phyloP scores from a whole-genome alignment of 78 protist species.

The Parvularia atlantis region DNA sequence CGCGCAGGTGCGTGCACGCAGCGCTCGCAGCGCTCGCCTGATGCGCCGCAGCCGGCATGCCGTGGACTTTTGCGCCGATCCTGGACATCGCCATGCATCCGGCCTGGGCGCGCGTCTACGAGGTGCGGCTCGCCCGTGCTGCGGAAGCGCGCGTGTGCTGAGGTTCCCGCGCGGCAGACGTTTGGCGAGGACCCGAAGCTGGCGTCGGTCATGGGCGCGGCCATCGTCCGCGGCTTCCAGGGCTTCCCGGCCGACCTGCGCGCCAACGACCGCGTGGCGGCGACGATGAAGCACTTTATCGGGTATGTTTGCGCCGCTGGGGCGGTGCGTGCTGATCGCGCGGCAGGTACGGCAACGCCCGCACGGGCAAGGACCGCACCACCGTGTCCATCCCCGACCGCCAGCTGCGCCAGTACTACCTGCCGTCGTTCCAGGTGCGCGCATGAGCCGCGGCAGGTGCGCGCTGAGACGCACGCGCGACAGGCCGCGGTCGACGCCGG shows the following conservation, averaged over 20 bases:
- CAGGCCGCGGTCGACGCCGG: too few relatives aligned
- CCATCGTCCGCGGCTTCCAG: neutral
- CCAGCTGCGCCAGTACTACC: neutral
- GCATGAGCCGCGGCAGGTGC: neutral
- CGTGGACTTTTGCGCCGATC: slow-evolving; percentile 4
- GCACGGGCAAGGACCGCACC: slow-evolving; percentile 6
- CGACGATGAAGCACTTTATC: slow-evolving; percentile 12
- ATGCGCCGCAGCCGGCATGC: neutral
- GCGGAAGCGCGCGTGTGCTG: too few relatives aligned
- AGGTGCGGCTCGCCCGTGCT: too few relatives aligned
- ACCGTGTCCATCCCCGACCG: neutral
- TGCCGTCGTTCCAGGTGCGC: neutral
- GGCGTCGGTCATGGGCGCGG: neutral
- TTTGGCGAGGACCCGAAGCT: slow-evolving; percentile 8
- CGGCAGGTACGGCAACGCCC: neutral
- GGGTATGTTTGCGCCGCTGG: too few relatives aligned
- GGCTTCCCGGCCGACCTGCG: neutral
- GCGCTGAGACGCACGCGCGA: neutral
- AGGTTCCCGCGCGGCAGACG: too few relatives aligned
- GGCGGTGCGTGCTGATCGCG: too few relatives aligned
- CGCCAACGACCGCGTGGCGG: neutral
- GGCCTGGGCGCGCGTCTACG: slow-evolving; percentile 14
- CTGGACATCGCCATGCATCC: slow-evolving; percentile 13
- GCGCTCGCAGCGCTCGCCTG: neutral
- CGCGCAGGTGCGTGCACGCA: neutral